Evolutionary conservation across 345 rosid genomes (phyloP), one percentile per base, ranked within the genome.

Genomic region (Eucalyptus caleyi): DNA sequence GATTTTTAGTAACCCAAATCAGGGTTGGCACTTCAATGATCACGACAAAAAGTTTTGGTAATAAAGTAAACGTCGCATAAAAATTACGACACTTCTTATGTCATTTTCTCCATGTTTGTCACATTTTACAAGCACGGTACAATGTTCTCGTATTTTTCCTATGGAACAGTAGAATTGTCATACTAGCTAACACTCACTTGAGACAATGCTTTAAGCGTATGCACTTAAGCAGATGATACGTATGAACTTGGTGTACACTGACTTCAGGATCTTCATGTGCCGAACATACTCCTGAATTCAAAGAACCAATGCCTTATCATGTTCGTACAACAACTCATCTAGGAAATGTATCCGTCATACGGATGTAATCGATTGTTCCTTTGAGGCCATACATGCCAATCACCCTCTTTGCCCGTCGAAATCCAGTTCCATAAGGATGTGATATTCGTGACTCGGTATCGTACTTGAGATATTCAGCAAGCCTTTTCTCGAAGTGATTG

Each of bases 311-410:
- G 37, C 37, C 77, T 15, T 15, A 7, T 15, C 32, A 10, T 65
- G 77, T 30, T 65, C 19, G 18, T 65, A 65, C 32, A 15, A 65
- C 77, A n/a, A 40, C 59, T 62, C 85, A 88, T 27, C 26, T 45
- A 4, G 90, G 90, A 60, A 89, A 60, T 7, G 24, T 13, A 18
- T 87, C 90, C 5, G 54, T 59, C 87, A 81, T 89, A 26, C 87
- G 80, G 53, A 89, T 32, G 65, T 89, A 85, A 59, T 89, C 77
- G 19, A 83, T 65, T 7, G 82, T 83, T 47, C 90, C 90, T 59
- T 83, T 89, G 50, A 89, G 87, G 69, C 90, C 82, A 40, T 83
- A 59, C 44, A 50, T 88, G 37, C 11, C 27, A 8, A 89, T 72
- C 32, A 51, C 87, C 19, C 30, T 12, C 15, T 51, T 47, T 34